Conservation (phyloP, 129 eudicot genomes). For the Saposhnikovia divaricata region DNA sequence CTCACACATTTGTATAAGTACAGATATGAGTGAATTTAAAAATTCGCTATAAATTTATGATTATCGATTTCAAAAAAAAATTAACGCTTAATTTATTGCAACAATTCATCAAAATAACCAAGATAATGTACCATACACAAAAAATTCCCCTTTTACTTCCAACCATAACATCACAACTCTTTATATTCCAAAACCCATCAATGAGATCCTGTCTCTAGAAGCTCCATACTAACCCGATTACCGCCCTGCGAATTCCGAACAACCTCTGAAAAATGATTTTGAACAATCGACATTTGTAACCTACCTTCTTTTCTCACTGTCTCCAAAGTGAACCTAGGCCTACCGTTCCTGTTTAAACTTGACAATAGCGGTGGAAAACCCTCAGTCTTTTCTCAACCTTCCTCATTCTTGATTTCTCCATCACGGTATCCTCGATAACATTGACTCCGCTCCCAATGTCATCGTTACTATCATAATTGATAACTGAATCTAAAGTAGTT, state of each 20-base stretch:
- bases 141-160: too few relatives aligned
- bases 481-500: too few relatives aligned
- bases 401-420: neutral
- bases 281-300: neutral
- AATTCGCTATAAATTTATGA: too few relatives aligned
- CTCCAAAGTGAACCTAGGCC: conserved; percentile 1
- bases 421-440: neutral
- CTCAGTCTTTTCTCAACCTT: neutral
- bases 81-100: too few relatives aligned
- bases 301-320: neutral
- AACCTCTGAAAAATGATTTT: neutral
- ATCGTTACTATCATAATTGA: neutral
- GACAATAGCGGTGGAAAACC: neutral
- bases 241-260: neutral
- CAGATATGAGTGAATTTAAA: too few relatives aligned
- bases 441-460: neutral
- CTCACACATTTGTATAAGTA: too few relatives aligned
- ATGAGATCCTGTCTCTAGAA: too few relatives aligned
- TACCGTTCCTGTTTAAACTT: neutral
- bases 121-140: too few relatives aligned
- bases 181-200: too few relatives aligned
- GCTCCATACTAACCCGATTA: neutral
- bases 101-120: too few relatives aligned
- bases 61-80: too few relatives aligned
- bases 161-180: too few relatives aligned